Conservation (phyloP, 1,139 yeast species). For the Suhomyces coccinellae region DNA sequence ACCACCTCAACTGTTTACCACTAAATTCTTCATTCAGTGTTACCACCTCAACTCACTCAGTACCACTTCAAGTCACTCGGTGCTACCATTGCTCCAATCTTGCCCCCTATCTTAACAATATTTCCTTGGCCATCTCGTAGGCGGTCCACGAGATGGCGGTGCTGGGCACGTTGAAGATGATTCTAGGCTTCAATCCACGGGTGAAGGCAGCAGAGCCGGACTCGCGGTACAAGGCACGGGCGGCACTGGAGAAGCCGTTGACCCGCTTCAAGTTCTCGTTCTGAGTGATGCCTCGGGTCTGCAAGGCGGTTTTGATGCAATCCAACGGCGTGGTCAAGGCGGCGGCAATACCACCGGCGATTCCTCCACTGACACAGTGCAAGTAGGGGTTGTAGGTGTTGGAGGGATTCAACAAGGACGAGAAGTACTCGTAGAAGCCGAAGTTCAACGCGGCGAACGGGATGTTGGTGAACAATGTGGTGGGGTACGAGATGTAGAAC, state of each 20-base stretch:
- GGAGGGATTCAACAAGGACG: slow-evolving; percentile 75
- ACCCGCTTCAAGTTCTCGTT: slow-evolving; percentile 56
- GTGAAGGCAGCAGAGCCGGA: slow-evolving; percentile 73
- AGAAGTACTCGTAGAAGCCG: slow-evolving; percentile 85
- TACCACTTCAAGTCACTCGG: no score
- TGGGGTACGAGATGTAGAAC: slow-evolving; percentile 91
- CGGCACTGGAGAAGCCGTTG: slow-evolving; percentile 72
- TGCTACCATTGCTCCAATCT: no score
- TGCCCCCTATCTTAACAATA: slow-evolving; percentile 29
- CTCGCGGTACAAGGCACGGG: slow-evolving; percentile 60
- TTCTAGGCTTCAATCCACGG: slow-evolving; percentile 88
- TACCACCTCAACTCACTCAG: no score
- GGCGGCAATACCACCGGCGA: slow-evolving; percentile 96
- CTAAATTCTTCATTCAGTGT: no score
- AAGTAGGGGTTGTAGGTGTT: slow-evolving; percentile 82
- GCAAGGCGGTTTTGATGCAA: slow-evolving; percentile 89
- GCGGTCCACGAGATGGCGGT: slow-evolving; percentile 99
- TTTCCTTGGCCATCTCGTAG: slow-evolving; percentile 93
- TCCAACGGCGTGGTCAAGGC: slow-evolving; percentile 96
- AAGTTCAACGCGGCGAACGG: slow-evolving; percentile 97
- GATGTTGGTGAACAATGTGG: slow-evolving; percentile 87
- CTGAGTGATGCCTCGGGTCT: slow-evolving; percentile 63
- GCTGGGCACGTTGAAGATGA: slow-evolving; percentile 91
- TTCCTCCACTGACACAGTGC: slow-evolving; percentile 92
- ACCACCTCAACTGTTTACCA: no score